Conservation (phyloP, 2,329 filamentous ascomycete species). For the Talaromyces sp. region DNA sequence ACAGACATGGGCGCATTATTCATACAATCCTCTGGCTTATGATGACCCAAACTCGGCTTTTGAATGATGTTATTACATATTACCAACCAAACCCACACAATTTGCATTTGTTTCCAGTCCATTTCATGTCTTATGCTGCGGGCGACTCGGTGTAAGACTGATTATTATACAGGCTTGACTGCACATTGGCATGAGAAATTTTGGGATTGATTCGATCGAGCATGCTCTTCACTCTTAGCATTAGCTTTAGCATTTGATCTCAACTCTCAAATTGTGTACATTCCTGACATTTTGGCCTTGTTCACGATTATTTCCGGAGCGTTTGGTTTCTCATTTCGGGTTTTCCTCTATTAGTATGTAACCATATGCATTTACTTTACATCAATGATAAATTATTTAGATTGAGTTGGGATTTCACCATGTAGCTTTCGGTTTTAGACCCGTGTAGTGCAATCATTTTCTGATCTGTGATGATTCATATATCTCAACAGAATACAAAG, state of each 20-base stretch:
- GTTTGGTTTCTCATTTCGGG: not conserved
- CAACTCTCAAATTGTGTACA: slow-evolving; percentile 1
- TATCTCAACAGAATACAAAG: not conserved
- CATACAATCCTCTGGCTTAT: not conserved
- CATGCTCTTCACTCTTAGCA: not conserved
- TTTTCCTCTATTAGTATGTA: not conserved
- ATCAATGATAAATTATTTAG: not conserved
- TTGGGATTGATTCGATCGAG: not conserved
- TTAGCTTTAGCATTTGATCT: not conserved
- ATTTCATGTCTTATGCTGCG: not conserved
- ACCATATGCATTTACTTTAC: not conserved
- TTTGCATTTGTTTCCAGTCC: not conserved
- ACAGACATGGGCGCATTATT: not conserved
- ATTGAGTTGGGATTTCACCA: not conserved
- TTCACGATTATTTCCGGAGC: not conserved
- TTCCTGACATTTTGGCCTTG: not conserved
- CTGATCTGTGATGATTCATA: not conserved
- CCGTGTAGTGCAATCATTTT: no score
- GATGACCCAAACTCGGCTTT: not conserved
- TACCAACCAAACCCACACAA: not conserved
- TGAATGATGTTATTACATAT: not conserved
- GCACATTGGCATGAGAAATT: not conserved
- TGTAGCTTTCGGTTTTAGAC: no score
- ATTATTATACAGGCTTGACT: not conserved
- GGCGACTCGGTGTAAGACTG: not conserved